phyloP scores from a whole-genome alignment of 345 rosid species.

The Citrus unshiu region DNA sequence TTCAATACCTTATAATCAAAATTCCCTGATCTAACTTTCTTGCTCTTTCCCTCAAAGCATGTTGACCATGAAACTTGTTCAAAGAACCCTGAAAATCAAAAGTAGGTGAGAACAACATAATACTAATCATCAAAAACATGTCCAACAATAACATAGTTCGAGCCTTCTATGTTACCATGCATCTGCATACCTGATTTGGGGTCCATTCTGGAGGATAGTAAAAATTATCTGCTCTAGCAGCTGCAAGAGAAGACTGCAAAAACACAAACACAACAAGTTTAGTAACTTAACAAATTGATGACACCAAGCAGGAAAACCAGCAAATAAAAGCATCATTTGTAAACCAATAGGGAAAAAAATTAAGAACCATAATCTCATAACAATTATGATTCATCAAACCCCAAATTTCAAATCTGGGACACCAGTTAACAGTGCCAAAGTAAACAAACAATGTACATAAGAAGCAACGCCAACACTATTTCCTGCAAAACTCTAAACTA shows the following conservation, averaged over 20 bases:
- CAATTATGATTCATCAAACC: background rate
- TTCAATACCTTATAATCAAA: slow-evolving; percentile 72
- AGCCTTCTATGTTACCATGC: background rate
- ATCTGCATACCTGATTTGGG: slow-evolving; percentile 55
- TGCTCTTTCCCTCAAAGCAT: slow-evolving; percentile 94
- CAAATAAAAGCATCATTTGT: background rate
- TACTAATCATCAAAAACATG: background rate
- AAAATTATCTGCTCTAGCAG: slow-evolving; percentile 96
- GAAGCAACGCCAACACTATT: background rate
- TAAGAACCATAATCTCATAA: background rate
- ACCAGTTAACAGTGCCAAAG: background rate
- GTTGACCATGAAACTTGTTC: slow-evolving; percentile 98
- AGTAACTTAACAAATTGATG: slow-evolving; percentile 1
- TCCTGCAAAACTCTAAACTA: background rate
- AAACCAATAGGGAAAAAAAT: background rate
- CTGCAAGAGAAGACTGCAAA: slow-evolving; percentile 90
- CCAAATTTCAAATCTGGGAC: background rate
- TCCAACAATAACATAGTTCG: background rate
- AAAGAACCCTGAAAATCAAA: slow-evolving; percentile 58
- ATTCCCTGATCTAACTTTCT: slow-evolving; percentile 86
- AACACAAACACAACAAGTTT: slow-evolving; percentile 6
- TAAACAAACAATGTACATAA: background rate
- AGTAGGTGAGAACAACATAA: slow-evolving; percentile 15
- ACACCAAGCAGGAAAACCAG: background rate
- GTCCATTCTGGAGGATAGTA: slow-evolving; percentile 98